Evolutionary conservation across 2,329 filamentous ascomycete species (phyloP).

Genomic region (Mollisiaceae sp.): DNA sequence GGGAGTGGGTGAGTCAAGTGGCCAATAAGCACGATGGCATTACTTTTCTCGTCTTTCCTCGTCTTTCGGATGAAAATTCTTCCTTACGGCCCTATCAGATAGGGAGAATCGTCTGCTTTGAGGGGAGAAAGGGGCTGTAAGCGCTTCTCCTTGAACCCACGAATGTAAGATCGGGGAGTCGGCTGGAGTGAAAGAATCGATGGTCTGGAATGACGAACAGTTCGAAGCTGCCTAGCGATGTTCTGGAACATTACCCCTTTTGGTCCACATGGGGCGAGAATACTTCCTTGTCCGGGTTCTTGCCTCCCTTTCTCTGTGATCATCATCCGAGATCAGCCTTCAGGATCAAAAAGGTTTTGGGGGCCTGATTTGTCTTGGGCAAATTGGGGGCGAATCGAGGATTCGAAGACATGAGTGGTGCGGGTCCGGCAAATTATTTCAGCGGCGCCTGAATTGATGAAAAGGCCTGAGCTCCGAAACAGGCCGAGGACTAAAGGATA

Average conservation of each 20-base stretch:
- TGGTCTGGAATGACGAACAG: background rate
- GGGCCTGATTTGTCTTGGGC: background rate
- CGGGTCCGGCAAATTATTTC: background rate
- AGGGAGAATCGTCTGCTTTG: background rate
- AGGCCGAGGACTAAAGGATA: background rate
- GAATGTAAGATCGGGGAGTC: no score
- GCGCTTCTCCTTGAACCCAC: background rate
- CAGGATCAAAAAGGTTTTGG: no score
- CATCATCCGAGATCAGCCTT: background rate
- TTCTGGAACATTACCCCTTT: constrained; percentile 5
- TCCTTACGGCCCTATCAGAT: background rate
- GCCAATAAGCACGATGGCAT: background rate
- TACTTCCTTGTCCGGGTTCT: background rate
- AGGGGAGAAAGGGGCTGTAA: background rate
- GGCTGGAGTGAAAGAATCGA: background rate
- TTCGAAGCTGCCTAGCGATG: background rate
- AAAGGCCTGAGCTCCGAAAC: background rate
- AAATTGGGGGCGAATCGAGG: background rate
- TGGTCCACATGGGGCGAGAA: background rate
- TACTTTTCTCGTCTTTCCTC: background rate
- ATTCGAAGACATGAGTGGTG: background rate
- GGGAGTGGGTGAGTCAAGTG: background rate
- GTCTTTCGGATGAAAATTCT: background rate
- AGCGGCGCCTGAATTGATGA: background rate
- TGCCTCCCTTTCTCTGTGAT: background rate